Evolutionary conservation across 2,329 filamentous ascomycete species (phyloP).

Genomic region (Colletotrichum godetiae): DNA sequence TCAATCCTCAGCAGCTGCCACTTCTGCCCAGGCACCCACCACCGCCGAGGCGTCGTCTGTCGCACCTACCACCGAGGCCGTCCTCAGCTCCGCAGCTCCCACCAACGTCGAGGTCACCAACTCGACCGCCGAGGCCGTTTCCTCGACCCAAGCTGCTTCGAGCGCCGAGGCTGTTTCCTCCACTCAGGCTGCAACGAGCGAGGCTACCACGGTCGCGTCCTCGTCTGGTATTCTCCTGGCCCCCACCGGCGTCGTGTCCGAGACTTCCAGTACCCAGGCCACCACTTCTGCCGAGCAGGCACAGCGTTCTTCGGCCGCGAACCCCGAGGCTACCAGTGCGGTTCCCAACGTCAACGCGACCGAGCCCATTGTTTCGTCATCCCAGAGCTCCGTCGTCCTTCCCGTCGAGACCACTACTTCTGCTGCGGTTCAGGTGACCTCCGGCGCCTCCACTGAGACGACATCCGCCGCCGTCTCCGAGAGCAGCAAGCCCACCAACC

Average conservation of each 20-base stretch:
- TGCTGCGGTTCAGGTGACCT: not conserved
- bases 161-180: not conserved
- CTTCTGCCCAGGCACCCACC: not conserved
- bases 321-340: not conserved
- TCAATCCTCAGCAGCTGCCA: not conserved
- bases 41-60: not conserved
- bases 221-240: constrained; percentile 44
- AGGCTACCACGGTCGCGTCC: constrained; percentile 11
- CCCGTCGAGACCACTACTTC: constrained; percentile 6
- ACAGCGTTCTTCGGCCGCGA: constrained; percentile 3
- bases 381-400: constrained; percentile 14
- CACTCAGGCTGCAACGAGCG: not conserved
- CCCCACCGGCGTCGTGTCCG: constrained; percentile 46
- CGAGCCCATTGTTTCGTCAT: constrained; percentile 16
- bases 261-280: constrained; percentile 19
- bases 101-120: constrained; percentile 19
- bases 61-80: not conserved
- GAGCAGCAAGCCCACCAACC: constrained; percentile 21
- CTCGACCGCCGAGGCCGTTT: not conserved
- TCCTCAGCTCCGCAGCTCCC: constrained; percentile 12
- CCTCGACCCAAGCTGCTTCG: not conserved
- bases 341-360: constrained; percentile 29
- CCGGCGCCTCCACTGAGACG: not conserved
- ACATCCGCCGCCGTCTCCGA: constrained; percentile 12
- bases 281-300: not conserved